phyloP scores from a whole-genome alignment of 2,329 filamentous ascomycete species.

The Sporothrix globosa region DNA sequence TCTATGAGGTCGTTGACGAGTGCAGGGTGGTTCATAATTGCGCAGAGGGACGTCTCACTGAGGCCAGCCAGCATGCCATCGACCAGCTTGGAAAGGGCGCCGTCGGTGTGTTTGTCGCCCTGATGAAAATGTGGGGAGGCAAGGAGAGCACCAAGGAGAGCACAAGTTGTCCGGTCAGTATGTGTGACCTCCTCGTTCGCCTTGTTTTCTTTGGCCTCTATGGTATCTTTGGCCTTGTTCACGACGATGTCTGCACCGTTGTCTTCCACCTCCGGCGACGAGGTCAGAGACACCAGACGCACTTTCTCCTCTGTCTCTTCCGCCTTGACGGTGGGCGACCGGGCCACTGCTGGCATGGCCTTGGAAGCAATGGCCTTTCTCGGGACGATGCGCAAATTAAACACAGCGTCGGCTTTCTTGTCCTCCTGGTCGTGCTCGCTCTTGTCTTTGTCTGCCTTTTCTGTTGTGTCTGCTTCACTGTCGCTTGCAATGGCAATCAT shows the following conservation, averaged over 20 bases:
- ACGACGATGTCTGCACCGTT: not conserved
- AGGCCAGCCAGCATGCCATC: not conserved
- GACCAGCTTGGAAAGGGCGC: not conserved
- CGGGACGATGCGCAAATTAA: not conserved
- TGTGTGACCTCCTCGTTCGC: not conserved
- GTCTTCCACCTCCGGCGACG: not conserved
- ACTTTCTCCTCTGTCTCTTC: not conserved
- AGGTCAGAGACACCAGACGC: not conserved
- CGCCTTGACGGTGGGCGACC: not conserved
- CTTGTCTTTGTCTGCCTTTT: not conserved
- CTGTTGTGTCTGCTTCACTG: conserved; percentile 32
- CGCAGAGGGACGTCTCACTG: not conserved
- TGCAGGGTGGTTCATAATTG: too few relatives aligned
- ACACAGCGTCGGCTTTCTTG: not conserved
- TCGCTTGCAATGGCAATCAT: conserved; percentile 47
- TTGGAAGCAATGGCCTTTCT: not conserved
- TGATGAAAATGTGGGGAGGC: not conserved
- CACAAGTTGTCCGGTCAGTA: too few relatives aligned
- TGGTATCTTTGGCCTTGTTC: not conserved
- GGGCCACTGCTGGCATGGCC: not conserved
- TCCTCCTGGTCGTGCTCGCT: not conserved
- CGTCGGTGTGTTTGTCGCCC: not conserved
- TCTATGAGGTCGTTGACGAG: conserved; percentile 18
- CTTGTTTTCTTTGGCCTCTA: not conserved
- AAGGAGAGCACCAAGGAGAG: too few relatives aligned